A percentile compares a stretch with the other conserved stretches of the same genome.
Conservation (phyloP, 495 filamentous ascomycete species). For the Trichoderma virens region DNA sequence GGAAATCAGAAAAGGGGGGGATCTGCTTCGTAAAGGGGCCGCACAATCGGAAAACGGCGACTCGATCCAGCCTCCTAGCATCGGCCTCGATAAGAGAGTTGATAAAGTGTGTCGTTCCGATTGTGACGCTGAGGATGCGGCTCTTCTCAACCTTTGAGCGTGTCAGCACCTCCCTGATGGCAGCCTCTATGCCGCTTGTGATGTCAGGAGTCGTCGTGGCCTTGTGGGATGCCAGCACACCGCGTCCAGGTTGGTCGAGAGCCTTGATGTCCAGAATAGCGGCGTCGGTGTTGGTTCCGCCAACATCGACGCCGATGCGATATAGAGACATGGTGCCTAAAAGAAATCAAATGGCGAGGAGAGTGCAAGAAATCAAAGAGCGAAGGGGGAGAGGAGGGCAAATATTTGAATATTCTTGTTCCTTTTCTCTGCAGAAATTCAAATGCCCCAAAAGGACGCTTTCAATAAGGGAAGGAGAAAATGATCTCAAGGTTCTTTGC, state of each 20-base stretch:
- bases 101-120: slow-evolving; percentile 36
- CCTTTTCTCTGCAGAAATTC: neutral
- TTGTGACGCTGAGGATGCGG: slow-evolving; percentile 14
- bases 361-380: neutral
- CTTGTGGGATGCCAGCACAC: neutral
- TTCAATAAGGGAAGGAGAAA: neutral
- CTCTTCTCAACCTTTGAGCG: slow-evolving; percentile 21
- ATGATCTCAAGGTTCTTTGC: neutral
- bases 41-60: slow-evolving; percentile 42
- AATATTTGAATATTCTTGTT: neutral
- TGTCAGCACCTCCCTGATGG: slow-evolving; percentile 26
- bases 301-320: neutral
- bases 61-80: slow-evolving; percentile 33
- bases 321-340: neutral
- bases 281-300: slow-evolving; percentile 1
- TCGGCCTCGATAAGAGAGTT: slow-evolving; percentile 45
- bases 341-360: neutral
- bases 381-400: neutral
- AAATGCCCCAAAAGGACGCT: too few species aligned
- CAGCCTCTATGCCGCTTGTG: slow-evolving; percentile 33
- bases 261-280: slow-evolving; percentile 4
- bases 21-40: slow-evolving; percentile 34
- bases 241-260: neutral
- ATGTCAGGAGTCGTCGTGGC: slow-evolving; percentile 27
- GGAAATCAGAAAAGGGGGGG: slow-evolving; percentile 40